phyloP scores from a whole-genome alignment of 305 asterid genomes.

The Plantago coronopus region DNA sequence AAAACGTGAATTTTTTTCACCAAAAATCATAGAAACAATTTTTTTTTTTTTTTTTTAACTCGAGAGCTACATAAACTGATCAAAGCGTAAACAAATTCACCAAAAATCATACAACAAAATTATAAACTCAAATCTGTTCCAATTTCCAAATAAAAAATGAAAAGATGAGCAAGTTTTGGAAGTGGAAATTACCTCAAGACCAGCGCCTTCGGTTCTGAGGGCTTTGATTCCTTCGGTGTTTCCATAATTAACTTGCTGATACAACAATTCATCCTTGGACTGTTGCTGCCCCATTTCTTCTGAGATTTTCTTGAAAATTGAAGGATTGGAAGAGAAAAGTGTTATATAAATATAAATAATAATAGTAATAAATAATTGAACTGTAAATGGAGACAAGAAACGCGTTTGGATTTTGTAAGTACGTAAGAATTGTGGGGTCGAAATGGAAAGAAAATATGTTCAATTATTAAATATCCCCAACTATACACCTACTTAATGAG shows the following conservation, averaged over 20 bases:
- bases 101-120: background rate
- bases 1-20: background rate
- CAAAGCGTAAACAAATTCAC: background rate
- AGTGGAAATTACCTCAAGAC: constrained; percentile 62
- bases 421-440: too few relatives aligned
- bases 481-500: too few relatives aligned
- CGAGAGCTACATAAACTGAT: background rate
- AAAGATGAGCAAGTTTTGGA: too few relatives aligned
- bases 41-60: too few relatives aligned
- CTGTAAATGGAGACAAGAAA: too few relatives aligned
- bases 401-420: too few relatives aligned
- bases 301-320: too few relatives aligned
- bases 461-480: too few relatives aligned
- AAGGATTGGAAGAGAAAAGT: too few relatives aligned
- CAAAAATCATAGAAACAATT: background rate
- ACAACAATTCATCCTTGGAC: constrained; percentile 72
- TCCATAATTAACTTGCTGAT: constrained; percentile 72
- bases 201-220: constrained; percentile 80
- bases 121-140: background rate
- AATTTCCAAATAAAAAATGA: background rate
- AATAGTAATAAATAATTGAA: too few relatives aligned
- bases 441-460: too few relatives aligned
- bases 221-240: constrained; percentile 72
- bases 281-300: constrained; percentile 71
- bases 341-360: too few relatives aligned